Percentiles rank a stretch among this genome's conserved stretches.
These are phyloP conservation scores for Zymoseptoria ardabiliae DNA, from an alignment of 2,329 filamentous ascomycete species.

Conservation along the genomic window DNA sequence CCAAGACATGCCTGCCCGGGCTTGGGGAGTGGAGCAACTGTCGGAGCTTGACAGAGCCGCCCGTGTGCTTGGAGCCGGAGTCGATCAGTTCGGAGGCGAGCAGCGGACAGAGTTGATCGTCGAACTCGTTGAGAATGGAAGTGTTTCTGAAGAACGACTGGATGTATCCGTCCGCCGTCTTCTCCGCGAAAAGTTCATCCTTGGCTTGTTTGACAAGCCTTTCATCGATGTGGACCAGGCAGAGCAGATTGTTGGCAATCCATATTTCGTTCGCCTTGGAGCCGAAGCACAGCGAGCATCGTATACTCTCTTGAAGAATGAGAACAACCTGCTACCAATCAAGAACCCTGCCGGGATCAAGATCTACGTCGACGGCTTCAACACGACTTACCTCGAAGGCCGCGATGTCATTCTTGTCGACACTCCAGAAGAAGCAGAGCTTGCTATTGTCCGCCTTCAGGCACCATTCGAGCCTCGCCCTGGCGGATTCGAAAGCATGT, in stretches of 20 bases:
- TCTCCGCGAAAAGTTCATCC: constrained; percentile 44
- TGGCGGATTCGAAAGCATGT: constrained; percentile 36
- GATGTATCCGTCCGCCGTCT: constrained; percentile 42
- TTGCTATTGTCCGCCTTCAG: constrained; percentile 35
- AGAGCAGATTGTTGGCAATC: constrained; percentile 37
- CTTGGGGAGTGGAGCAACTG: constrained; percentile 45
- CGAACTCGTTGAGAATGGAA: constrained; percentile 38
- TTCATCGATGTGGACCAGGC: constrained; percentile 43
- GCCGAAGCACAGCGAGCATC: constrained; percentile 33
- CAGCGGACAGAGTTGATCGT: constrained; percentile 43
- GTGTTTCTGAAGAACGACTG: constrained; percentile 39
- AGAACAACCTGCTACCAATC: constrained; percentile 27
- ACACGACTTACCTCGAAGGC: constrained; percentile 26
- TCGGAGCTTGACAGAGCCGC: constrained; percentile 37
- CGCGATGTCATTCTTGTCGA: constrained; percentile 31
- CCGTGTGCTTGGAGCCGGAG: constrained; percentile 44
- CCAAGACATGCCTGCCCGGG: constrained; percentile 42
- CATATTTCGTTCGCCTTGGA: constrained; percentile 36
- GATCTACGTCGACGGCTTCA: constrained; percentile 33
- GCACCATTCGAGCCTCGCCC: constrained; percentile 37
- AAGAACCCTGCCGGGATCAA: constrained; percentile 18
- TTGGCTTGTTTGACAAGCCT: constrained; percentile 47
- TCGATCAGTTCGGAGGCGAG: constrained; percentile 49
- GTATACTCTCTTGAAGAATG: constrained; percentile 33
- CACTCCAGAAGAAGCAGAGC: constrained; percentile 34